phyloP scores from a whole-genome alignment of 148 eudicot genomes.

The Selenicereus undatus region DNA sequence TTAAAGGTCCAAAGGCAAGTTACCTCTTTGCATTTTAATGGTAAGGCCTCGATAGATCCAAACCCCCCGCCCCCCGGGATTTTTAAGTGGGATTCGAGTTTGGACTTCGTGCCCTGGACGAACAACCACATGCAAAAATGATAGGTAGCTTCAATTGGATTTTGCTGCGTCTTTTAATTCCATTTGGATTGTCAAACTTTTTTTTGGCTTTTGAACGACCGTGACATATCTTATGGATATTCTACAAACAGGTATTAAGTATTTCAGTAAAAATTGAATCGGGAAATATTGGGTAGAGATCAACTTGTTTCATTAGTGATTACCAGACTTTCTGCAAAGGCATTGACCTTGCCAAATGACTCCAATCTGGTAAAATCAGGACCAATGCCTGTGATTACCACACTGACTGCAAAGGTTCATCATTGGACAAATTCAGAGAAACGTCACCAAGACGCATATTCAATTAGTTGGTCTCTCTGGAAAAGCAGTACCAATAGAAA shows the following conservation, averaged over 20 bases:
- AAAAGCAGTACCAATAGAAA: background rate
- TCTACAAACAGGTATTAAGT: background rate
- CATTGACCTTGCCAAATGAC: constrained; percentile 94
- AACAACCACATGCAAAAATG: too few species aligned
- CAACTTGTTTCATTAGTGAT: background rate
- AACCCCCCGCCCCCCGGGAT: too few species aligned
- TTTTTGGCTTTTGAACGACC: too few species aligned
- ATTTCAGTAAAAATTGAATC: background rate
- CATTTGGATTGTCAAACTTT: too few species aligned
- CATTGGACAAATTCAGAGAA: background rate
- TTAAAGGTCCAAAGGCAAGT: background rate
- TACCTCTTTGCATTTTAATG: background rate
- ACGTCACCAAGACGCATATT: background rate
- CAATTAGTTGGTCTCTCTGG: background rate
- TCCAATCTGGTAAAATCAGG: constrained; percentile 91
- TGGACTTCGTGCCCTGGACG: too few species aligned
- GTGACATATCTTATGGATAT: background rate
- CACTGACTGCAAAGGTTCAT: constrained; percentile 55
- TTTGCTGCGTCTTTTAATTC: too few species aligned
- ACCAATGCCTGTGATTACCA: constrained; percentile 84
- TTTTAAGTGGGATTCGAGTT: too few species aligned
- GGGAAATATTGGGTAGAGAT: background rate
- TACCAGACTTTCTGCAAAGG: constrained; percentile 89
- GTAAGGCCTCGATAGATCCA: background rate
- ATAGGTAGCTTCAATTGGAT: too few species aligned